Evolutionary conservation across 2,329 filamentous ascomycete species (phyloP).

Genomic region (Phaeosphaeriaceae sp.): DNA sequence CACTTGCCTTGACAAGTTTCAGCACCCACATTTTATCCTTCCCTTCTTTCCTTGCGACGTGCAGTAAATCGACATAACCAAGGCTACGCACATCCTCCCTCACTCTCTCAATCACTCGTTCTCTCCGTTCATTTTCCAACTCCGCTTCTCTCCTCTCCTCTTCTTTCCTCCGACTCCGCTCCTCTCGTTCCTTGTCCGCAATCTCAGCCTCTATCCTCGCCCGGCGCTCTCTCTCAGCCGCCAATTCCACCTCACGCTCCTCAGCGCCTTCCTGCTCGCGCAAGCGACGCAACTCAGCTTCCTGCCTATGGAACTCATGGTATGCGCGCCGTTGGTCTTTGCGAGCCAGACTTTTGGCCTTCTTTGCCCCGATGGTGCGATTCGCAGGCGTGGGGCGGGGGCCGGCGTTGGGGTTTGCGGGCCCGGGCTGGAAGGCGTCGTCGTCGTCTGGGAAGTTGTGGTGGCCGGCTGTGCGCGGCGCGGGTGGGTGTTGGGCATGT

Average conservation of each 20-base stretch:
- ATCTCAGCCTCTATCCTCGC: conserved; percentile 52
- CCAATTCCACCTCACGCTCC: conserved; percentile 53
- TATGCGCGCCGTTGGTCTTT: conserved; percentile 54
- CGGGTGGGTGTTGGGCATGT: conserved; percentile 3
- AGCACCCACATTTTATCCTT: conserved; percentile 53
- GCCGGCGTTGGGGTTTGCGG: conserved; percentile 32
- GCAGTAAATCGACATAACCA: conserved; percentile 45
- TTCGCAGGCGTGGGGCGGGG: conserved; percentile 37
- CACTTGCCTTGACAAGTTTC: conserved; percentile 50
- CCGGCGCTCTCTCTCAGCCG: conserved; percentile 50
- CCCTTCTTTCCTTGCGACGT: conserved; percentile 50
- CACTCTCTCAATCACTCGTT: conserved; percentile 42
- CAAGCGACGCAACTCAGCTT: conserved; percentile 54
- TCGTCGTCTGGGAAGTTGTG: conserved; percentile 13
- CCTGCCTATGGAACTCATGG: conserved; percentile 57
- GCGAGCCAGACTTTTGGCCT: conserved; percentile 56
- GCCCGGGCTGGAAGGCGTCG: conserved; percentile 35
- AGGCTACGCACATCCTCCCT: conserved; percentile 22
- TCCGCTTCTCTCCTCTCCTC: conserved; percentile 47
- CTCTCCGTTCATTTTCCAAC: conserved; percentile 38
- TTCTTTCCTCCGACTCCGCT: conserved; percentile 49
- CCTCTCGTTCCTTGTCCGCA: conserved; percentile 48
- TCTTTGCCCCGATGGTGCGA: conserved; percentile 55
- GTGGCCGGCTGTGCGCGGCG: conserved; percentile 3
- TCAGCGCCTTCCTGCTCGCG: conserved; percentile 51